Evolutionary conservation across 2,329 filamentous ascomycete species (phyloP), one percentile per base, ranked within the genome.

Genomic region (Nemania sp.): DNA sequence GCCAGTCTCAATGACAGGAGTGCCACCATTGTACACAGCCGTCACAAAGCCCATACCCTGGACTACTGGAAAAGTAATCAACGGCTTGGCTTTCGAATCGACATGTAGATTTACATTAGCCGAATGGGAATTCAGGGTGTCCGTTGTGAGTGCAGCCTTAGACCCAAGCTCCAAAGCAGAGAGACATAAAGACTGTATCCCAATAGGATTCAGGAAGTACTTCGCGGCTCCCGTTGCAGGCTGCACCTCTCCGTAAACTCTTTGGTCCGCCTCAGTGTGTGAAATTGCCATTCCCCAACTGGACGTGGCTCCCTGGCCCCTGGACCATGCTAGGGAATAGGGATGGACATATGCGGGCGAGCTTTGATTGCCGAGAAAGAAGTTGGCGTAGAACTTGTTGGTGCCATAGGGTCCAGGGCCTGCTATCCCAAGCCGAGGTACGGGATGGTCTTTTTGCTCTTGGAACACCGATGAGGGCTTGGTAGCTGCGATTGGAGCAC

Each of bases 1-100:
- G 0, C 89, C 89, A 24, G 90, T 91, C 73, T 94, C 89, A 51
- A 98, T 85, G 3, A 90, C 76, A 0, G 95, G 95, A 7, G 88
- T 90, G 0, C 89, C 85, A 32, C 89, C 88, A 62, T 84, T 85
- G 79, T 94, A 98, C 20, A 92, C 79, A 0, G 86, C 94, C 4
- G 94, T 98, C 20, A 97, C 84, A 74, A 94, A 97, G 0, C 89
- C 91, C 89, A 97, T 96, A 11, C 96, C 96, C 77, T 98, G 95
- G 0, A 97, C 89, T 7, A 98, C 77, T 0, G 94, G 94, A 71
- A 97, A 93, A 0, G 88, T 90, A 22, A 98, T 86, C 1, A 86
- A 83, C 0, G 91, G 87, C 1, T 83, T 78, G 7, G 86, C 84
- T 2, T 82, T 82, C n/a, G 79, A 76, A 24, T 84, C 81, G 2